Conservation (phyloP, 768 basidiomycete genomes). For the Leccinum longicurvipes region DNA sequence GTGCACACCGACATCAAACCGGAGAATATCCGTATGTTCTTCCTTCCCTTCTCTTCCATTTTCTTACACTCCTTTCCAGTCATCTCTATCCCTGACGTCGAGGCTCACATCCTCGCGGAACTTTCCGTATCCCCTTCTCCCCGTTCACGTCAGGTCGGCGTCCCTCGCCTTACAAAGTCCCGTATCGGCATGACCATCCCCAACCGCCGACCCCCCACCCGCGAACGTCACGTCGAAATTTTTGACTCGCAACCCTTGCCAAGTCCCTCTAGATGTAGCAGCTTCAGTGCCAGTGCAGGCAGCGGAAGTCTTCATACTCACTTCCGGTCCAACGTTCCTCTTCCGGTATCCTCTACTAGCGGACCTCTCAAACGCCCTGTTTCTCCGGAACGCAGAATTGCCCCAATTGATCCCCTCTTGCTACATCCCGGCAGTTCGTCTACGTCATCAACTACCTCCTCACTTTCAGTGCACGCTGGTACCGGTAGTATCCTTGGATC, state of each 20-base stretch:
- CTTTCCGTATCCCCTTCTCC: conserved; percentile 66
- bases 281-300: conserved; percentile 30
- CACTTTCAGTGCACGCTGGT: conserved; percentile 38
- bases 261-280: conserved; percentile 42
- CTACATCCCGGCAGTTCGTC: conserved; percentile 37
- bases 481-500: conserved; percentile 43
- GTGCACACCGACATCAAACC: conserved; percentile 95
- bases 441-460: conserved; percentile 39
- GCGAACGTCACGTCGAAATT: conserved; percentile 71
- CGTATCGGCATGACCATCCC: conserved; percentile 63
- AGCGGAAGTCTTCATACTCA: conserved; percentile 17
- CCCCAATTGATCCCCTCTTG: conserved; percentile 10
- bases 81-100: conserved; percentile 79
- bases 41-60: conserved; percentile 21
- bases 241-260: conserved; percentile 78
- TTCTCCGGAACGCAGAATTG: conserved; percentile 1
- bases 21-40: conserved; percentile 84
- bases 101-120: conserved; percentile 67
- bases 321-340: conserved; percentile 9
- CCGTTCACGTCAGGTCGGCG: conserved; percentile 75
- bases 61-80: conserved; percentile 41
- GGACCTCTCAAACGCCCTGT: conserved; percentile 14
- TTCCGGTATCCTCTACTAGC: conserved; percentile 21
- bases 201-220: conserved; percentile 41
- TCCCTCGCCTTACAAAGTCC: conserved; percentile 66